Evolutionary conservation across 2,329 filamentous ascomycete genomes (phyloP), one percentile per base, ranked within the genome.

Genomic region (Aspergillus latus): DNA sequence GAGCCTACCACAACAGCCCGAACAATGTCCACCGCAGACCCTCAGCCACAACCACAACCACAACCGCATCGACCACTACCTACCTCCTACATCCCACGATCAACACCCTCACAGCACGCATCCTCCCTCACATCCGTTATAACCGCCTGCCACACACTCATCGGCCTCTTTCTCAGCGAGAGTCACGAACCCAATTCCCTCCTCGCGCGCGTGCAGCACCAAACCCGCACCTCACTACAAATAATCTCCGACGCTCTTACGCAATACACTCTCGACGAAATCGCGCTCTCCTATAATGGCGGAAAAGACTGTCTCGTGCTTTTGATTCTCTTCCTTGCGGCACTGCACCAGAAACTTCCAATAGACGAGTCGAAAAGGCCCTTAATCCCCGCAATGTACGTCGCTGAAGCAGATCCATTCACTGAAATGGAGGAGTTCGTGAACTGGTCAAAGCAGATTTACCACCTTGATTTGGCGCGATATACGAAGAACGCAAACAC

Each of bases 261-360:
- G 60, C 82, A 81, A 68, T 97, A 96, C 73, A 82, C 82, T 87
- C 83, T 88, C 60, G 82, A 88, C 57, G 83, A 95, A 70, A 82
- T 97, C 59, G 91, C 92, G 4, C 81, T 97, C 62, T 96, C 93
- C 55, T 99, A 97, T 77, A 99, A 99, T 67, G 94, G 94, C 69
- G 94, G 94, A 59, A 99, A 99, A 74, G 94, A 97, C 80, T 97
- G 93, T 68, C 88, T 97, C 15, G 92, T 97, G 52, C 85, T 97
- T n/a, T 82, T 97, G 6, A 83, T 97, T 67, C 80, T 97, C 62
- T 90, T 96, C 69, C 86, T 97, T 63, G 87, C 88, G 59, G 80
- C 80, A 21, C 73, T 87, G 1, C 70, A 78, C 62, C 72, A 74
- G 2, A 46, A 46, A 1, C 65, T 81, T 78, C 63, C 77, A n/a